Base-by-base conservation (phyloP, 2,329 filamentous ascomycete genomes). In the Colletotrichum tanaceti region DNA sequence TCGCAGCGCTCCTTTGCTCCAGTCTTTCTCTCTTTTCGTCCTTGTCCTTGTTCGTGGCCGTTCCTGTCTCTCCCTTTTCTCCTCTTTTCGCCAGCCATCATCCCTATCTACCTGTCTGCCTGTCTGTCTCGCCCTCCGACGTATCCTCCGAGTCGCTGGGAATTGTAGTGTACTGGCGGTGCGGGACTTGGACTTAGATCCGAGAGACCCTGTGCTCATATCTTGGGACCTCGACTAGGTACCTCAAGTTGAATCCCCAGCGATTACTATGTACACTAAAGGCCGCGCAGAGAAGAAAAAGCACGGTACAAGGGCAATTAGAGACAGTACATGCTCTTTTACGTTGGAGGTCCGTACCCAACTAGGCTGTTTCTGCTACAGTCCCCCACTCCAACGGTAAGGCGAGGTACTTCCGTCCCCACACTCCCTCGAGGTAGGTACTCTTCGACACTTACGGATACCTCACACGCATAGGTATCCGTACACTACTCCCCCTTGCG, bases 341-440 rank as follows among this genome's bases (percentile, higher is more conserved):
- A 47, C 24, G 16, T 32, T 38, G 39, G n/a, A 58, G 39, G 41
- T 43, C 54, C 41, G 61, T 65, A 68, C 66, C 62, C 43, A 28
- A 44, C 55, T 50, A 65, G 62, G 49, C 32, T 57, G 44, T 66
- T 55, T 57, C 43, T 32, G 55, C 62, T 46, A 49, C 50, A 60
- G 38, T 60, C 49, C 32, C 43, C 55, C 57, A 52, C 62, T 44
- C 28, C 44, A 52, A 65, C 43, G 43, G 65, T 39, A 61, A 38
- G 50, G 62, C 35, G 54, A 68, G 57, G 53, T 68, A 68, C 66
- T 66, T 68, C 49, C 43, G 24, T 20, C 13, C 62, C 50, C 50
- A 28, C 50, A 13, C 32, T 55, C 38, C 43, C 39, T 54, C 4
- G 1, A 55, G 32, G 64, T 68, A 55, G 32, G 64, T 68, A 59